phyloP scores from a whole-genome alignment of 225 moss, liverwort and hornwort species.

The Pleurozium schreberi region DNA sequence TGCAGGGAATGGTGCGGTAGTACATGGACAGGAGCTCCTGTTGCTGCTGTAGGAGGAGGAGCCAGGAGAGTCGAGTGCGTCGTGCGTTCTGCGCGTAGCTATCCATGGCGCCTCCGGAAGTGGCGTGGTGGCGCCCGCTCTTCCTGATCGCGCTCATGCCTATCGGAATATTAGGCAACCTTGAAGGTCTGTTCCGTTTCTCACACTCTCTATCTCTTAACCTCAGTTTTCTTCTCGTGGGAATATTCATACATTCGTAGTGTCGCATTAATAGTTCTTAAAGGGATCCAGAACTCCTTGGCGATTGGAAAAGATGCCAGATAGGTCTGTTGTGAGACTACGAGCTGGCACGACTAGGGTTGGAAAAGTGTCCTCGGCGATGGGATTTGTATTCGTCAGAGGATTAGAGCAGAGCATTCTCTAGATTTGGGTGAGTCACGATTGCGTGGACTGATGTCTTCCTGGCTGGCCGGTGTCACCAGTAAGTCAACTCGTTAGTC shows the following conservation, averaged over 20 bases:
- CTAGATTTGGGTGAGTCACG: not conserved
- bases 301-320: not conserved
- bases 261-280: not conserved
- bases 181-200: conserved; percentile 16
- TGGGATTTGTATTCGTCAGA: not conserved
- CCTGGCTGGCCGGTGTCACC: not conserved
- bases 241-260: not conserved
- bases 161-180: conserved; percentile 24
- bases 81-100: not conserved
- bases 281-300: not conserved
- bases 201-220: not conserved
- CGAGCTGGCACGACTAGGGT: not conserved
- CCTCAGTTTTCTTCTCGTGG: not conserved
- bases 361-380: not conserved
- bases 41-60: conserved; percentile 5
- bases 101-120: conserved; percentile 32
- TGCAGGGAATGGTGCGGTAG: conserved; percentile 11
- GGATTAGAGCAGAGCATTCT: not conserved
- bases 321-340: not conserved
- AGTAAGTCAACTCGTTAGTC: not conserved
- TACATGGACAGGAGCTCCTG: not conserved
- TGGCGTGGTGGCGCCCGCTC: conserved; percentile 39
- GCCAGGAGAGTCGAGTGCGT: not conserved
- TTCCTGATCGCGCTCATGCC: conserved; percentile 38
- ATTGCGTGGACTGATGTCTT: not conserved